Base-by-base conservation (phyloP, 352 stramenopile species). In the Pythium pyrilobum region DNA sequence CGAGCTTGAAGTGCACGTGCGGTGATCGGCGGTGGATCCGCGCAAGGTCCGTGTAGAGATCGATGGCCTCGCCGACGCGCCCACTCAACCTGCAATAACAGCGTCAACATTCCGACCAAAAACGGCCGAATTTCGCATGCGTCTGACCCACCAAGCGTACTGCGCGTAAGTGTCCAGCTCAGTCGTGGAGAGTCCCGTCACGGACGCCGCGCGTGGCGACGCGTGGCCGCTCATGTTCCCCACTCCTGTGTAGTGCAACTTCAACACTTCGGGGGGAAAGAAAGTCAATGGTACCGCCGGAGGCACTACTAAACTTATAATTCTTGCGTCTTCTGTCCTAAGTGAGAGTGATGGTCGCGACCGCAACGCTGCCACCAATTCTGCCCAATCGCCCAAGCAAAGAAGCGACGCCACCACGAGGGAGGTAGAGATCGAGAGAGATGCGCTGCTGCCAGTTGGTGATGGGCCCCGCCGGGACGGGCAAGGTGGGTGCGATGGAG, bases 361-460 rank as follows among this genome's bases (percentile, higher is more conserved):
- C 36, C 11, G 29, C 33, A 53, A 51, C 52, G 28, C 52, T 33
- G 45, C 52, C 52, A 49, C 37, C 50, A 57, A n/a, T 9, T 23
- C 36, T n/a, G 36, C 8, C 16, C 36, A 49, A 37, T 49, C 41
- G 8, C 25, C 42, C n/a, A 42, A 57, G 28, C 40, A 43, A 38
- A 32, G 13, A 41, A 40, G 15, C 1, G 32, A 25, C n/a, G 10
- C 9, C 13, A 23, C 4, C 42, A 51, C 0, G 16, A 39, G 15
- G 18, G 21, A 10, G 44, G 29, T n/a, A 31, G 18, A 56, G 52
- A 41, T 41, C 31, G 37, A 43, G 38, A 21, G 69, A 54, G 52
- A 94, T 96, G 83, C 79, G 85, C 56, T 92, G 84, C 64, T 92
- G 87, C 64, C 89, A 97, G 48, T 72, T 97, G 52, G 86, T 97